Conservation (phyloP, 1,284 basidiomycete species). For the Malassezia brasiliensis region DNA sequence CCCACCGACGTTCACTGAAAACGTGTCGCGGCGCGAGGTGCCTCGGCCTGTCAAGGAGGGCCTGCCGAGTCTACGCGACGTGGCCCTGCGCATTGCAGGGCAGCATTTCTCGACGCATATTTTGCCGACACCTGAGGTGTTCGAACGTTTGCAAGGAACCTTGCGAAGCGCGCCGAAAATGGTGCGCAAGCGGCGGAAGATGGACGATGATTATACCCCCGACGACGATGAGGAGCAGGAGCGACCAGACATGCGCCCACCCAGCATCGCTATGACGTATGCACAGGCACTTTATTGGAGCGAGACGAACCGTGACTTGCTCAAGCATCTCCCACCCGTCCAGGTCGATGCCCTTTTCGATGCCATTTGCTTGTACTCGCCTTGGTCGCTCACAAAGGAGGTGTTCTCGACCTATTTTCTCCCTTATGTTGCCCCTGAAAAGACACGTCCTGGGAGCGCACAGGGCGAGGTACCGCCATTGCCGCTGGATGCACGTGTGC, state of each 20-base stretch:
- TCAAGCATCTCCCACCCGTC: conserved; percentile 7
- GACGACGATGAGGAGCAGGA: conserved; percentile 2
- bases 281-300: background rate
- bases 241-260: background rate
- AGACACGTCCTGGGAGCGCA: background rate
- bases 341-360: conserved; percentile 5
- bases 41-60: background rate
- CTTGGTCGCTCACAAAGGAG: conserved; percentile 11
- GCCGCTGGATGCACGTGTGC: background rate
- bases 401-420: conserved; percentile 9
- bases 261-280: background rate
- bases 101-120: conserved; percentile 15
- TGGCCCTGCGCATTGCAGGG: conserved; percentile 3
- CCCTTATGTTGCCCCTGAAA: conserved; percentile 1
- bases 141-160: background rate
- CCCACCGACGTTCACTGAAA: conserved; percentile 13
- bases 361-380: conserved; percentile 8
- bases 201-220: conserved; percentile 13
- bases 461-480: background rate
- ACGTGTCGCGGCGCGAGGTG: conserved; percentile 10
- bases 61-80: conserved; percentile 1
- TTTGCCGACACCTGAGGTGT: conserved; percentile 5
- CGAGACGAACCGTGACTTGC: conserved; percentile 7
- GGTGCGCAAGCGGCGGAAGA: background rate
- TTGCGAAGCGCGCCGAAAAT: too few species aligned